phyloP scores from a whole-genome alignment of 2,329 filamentous ascomycete species.

The Trichoderma cornu-damae region DNA sequence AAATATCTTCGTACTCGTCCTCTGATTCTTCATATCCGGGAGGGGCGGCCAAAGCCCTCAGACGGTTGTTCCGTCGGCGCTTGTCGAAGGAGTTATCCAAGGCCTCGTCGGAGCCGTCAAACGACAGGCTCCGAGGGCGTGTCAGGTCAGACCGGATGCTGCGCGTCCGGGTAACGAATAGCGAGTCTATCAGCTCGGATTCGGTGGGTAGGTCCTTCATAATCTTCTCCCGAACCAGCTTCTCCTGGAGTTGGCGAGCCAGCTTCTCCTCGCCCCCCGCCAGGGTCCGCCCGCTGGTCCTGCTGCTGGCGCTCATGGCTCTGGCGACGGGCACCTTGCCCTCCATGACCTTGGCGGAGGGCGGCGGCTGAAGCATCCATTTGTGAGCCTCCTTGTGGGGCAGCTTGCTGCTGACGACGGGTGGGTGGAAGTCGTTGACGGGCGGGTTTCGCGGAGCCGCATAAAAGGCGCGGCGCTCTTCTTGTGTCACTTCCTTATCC shows the following conservation, averaged over 20 bases:
- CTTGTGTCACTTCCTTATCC: constrained; percentile 49
- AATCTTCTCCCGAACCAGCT: constrained; percentile 43
- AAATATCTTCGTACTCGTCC: constrained; percentile 31
- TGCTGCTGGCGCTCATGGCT: constrained; percentile 54
- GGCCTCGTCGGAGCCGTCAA: constrained; percentile 35
- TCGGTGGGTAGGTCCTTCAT: constrained; percentile 41
- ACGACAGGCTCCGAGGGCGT: constrained; percentile 36
- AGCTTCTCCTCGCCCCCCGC: constrained; percentile 40
- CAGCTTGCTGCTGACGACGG: constrained; percentile 72
- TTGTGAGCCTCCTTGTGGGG: constrained; percentile 63
- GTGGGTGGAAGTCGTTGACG: constrained; percentile 81
- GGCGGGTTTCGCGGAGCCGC: constrained; percentile 59
- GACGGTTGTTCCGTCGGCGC: constrained; percentile 26
- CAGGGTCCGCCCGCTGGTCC: constrained; percentile 41
- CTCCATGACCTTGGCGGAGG: constrained; percentile 85
- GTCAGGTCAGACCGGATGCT: constrained; percentile 31
- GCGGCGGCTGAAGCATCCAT: constrained; percentile 93
- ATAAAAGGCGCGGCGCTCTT: constrained; percentile 57
- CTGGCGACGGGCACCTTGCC: constrained; percentile 69
- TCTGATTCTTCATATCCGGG: constrained; percentile 32
- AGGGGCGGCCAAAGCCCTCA: constrained; percentile 29
- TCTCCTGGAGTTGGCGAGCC: constrained; percentile 42
- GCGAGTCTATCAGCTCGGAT: constrained; percentile 41
- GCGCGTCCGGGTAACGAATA: constrained; percentile 32
- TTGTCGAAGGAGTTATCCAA: constrained; percentile 29